Conservation (phyloP, 2,329 filamentous ascomycete species). For the Tolypocladium tundrense region DNA sequence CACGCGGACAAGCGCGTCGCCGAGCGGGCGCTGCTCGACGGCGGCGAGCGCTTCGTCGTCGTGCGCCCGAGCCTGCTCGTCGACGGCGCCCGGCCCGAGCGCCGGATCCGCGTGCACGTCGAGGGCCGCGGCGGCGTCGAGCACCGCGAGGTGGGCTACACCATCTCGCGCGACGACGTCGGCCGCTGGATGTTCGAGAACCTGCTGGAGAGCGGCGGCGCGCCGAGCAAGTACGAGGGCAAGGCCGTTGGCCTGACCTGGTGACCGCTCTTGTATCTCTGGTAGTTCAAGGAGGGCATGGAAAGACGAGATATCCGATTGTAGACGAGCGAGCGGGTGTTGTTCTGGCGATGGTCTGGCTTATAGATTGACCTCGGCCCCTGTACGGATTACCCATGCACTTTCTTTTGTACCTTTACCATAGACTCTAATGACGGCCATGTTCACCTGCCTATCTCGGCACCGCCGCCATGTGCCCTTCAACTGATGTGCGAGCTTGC, state of each 20-base stretch:
- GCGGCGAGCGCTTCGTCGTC: constrained; percentile 24
- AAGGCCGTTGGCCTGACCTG: constrained; percentile 20
- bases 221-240: constrained; percentile 10
- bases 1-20: constrained; percentile 38
- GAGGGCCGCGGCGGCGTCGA: constrained; percentile 23
- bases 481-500: constrained; percentile 9
- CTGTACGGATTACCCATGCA: background rate
- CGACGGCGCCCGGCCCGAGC: constrained; percentile 11
- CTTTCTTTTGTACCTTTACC: too few relatives aligned
- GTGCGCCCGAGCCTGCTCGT: constrained; percentile 27
- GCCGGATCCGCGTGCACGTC: constrained; percentile 16
- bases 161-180: constrained; percentile 28
- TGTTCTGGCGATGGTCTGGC: constrained; percentile 5
- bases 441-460: background rate
- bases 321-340: constrained; percentile 15
- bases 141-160: constrained; percentile 28
- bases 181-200: constrained; percentile 31
- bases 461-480: too few relatives aligned
- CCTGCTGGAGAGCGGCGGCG: constrained; percentile 12
- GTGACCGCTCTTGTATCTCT: constrained; percentile 4
- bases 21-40: constrained; percentile 23
- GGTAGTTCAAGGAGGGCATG: background rate
- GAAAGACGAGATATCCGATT: background rate
- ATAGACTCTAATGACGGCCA: background rate
- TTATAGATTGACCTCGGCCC: background rate